A percentile compares a stretch with the other conserved stretches of the same genome.
Evolutionary conservation across 257 asterid species (phyloP).

Genomic region (Sherardia arvensis): DNA sequence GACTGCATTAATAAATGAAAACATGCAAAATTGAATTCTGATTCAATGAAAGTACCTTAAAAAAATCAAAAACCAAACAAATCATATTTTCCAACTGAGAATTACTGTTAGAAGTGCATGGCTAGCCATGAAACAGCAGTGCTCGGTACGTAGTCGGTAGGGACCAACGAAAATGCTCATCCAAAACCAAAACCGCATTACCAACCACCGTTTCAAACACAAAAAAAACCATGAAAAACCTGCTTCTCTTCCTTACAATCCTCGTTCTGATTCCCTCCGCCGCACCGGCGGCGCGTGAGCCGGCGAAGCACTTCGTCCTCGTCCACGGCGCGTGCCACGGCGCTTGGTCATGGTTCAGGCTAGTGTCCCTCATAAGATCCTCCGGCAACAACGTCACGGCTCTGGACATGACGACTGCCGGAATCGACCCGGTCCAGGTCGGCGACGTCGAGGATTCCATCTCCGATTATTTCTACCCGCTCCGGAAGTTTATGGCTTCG

Average conservation of each 20-base stretch:
- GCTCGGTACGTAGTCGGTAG: too few species aligned
- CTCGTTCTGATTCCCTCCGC: not conserved
- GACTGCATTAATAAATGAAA: too few species aligned
- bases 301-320: constrained; percentile 24
- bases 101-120: too few species aligned
- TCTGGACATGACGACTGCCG: constrained; percentile 27
- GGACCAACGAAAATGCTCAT: too few species aligned
- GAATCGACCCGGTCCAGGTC: constrained; percentile 19
- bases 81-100: too few species aligned
- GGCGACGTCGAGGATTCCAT: constrained; percentile 10
- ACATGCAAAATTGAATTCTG: too few species aligned
- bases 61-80: too few species aligned
- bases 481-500: constrained; percentile 27
- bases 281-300: not conserved
- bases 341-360: constrained; percentile 37
- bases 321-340: constrained; percentile 31
- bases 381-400: constrained; percentile 28
- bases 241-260: not conserved
- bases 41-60: too few species aligned
- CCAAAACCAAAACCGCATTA: too few species aligned
- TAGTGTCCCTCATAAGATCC: constrained; percentile 12
- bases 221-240: not conserved
- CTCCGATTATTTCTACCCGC: constrained; percentile 21
- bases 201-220: too few species aligned
- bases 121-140: too few species aligned